phyloP scores from a whole-genome alignment of 2,329 filamentous ascomycete genomes.

The Pyricularia pennisetigena region DNA sequence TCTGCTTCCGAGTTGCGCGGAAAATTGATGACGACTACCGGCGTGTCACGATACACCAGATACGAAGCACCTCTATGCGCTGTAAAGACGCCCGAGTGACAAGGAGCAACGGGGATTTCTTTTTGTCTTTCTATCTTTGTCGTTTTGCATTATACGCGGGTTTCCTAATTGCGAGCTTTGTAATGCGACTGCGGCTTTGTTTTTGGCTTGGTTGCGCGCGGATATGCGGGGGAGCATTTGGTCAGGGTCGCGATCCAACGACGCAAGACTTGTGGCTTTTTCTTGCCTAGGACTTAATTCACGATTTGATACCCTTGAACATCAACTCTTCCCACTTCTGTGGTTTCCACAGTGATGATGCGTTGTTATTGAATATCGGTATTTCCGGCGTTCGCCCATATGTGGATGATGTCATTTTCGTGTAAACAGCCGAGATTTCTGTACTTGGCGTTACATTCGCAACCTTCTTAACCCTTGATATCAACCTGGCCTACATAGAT shows the following conservation, averaged over 20 bases:
- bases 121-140: constrained; percentile 3
- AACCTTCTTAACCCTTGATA: not conserved
- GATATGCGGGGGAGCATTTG: constrained; percentile 1
- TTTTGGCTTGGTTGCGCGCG: not conserved
- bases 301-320: constrained; percentile 4
- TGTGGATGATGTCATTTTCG: not conserved
- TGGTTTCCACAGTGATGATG: not conserved
- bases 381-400: not conserved
- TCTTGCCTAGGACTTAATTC: constrained; percentile 2
- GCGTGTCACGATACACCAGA: not conserved
- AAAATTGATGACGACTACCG: not conserved
- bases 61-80: not conserved
- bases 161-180: not conserved
- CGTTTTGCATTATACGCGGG: not conserved
- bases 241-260: not conserved
- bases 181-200: constrained; percentile 1
- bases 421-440: not conserved
- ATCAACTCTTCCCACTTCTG: not conserved
- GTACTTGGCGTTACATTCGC: not conserved
- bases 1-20: not conserved
- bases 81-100: not conserved
- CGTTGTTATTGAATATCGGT: not conserved
- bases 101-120: not conserved
- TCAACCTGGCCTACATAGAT: not conserved
- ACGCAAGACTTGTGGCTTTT: not conserved